Evolutionary conservation across 768 basidiomycete species (phyloP).

Genomic region (Leccinum rimulosum): DNA sequence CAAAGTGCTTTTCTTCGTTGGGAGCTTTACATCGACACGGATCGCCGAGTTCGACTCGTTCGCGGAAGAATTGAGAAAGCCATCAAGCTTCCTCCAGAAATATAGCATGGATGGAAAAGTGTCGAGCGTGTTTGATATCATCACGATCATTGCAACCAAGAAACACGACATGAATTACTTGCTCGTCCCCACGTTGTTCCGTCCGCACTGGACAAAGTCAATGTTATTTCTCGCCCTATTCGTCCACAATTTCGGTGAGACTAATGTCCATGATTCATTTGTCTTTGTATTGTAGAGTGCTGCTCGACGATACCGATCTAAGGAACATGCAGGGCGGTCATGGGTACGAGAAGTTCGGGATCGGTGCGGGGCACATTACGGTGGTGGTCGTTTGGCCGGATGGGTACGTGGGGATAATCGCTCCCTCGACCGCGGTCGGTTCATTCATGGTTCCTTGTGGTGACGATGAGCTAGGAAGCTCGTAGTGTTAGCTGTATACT

Average conservation of each 20-base stretch:
- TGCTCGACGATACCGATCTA: not conserved
- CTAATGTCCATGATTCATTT: not conserved
- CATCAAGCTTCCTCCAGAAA: not conserved
- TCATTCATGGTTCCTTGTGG: slow-evolving; percentile 38
- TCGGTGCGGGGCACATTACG: slow-evolving; percentile 27
- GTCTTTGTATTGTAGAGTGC: not conserved
- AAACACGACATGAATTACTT: not conserved
- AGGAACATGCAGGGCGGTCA: slow-evolving; percentile 26
- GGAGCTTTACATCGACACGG: not conserved
- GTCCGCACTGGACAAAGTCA: not conserved
- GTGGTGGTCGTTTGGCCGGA: slow-evolving; percentile 31
- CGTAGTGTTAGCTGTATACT: not conserved
- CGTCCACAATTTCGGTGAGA: not conserved
- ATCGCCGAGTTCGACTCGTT: not conserved
- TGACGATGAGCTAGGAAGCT: not conserved
- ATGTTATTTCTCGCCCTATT: not conserved
- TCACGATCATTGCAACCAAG: not conserved
- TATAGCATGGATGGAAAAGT: not conserved
- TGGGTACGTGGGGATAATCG: slow-evolving; percentile 25
- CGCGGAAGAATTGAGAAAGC: not conserved
- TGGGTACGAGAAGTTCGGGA: slow-evolving; percentile 36
- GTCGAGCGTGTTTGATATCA: not conserved
- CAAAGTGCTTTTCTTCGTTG: not conserved
- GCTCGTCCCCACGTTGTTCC: not conserved
- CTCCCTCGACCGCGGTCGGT: slow-evolving; percentile 25